Conservation (phyloP, 2,329 filamentous ascomycete species). For the Calonectria honghensis region DNA sequence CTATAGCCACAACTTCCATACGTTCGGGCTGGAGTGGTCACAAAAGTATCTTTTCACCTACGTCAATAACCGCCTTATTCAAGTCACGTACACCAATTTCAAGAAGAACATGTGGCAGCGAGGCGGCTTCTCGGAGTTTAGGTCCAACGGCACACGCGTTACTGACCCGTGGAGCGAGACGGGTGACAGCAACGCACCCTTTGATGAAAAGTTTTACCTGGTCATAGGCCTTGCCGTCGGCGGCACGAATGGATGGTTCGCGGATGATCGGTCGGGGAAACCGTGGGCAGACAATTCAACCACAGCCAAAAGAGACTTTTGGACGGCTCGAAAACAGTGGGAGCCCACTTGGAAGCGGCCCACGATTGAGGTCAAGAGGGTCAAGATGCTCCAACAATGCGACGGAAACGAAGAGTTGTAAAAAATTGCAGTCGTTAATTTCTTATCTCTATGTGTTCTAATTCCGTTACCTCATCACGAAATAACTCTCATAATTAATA, state of each 20-base stretch:
- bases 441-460: not conserved
- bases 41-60: slow-evolving; percentile 93
- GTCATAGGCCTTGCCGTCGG: slow-evolving; percentile 86
- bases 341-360: slow-evolving; percentile 82
- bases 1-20: slow-evolving; percentile 82
- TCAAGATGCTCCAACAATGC: slow-evolving; percentile 83
- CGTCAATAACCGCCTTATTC: slow-evolving; percentile 85
- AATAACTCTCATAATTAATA: not conserved
- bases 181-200: slow-evolving; percentile 78
- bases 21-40: slow-evolving; percentile 89
- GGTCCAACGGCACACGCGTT: slow-evolving; percentile 79
- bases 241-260: slow-evolving; percentile 88
- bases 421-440: not conserved
- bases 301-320: slow-evolving; percentile 85
- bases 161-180: slow-evolving; percentile 79
- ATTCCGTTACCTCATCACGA: not conserved
- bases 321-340: slow-evolving; percentile 80
- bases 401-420: slow-evolving; percentile 74
- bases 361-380: slow-evolving; percentile 80
- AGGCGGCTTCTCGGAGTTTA: slow-evolving; percentile 79
- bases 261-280: slow-evolving; percentile 82
- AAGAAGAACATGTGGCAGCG: slow-evolving; percentile 80
- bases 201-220: slow-evolving; percentile 85
- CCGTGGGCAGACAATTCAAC: slow-evolving; percentile 84
- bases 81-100: slow-evolving; percentile 88